Base-by-base conservation (phyloP, 345 rosid species). In the Hibiscus trionum region DNA sequence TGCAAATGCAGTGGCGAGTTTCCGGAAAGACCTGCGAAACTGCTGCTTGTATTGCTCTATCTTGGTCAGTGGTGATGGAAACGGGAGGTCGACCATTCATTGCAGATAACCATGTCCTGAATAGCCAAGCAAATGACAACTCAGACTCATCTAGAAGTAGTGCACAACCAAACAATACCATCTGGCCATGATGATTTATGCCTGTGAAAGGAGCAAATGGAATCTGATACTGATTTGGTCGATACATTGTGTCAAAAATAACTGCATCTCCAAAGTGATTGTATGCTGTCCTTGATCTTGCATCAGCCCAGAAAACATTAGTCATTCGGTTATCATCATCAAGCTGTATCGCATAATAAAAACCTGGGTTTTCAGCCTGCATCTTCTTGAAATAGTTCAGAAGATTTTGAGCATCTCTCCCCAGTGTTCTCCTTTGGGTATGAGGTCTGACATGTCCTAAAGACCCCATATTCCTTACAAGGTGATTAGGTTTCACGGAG, bases 161-260 rank as follows among this genome's bases (percentile, higher is more conserved):
- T 35, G 87, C 87, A 77, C 92, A 88, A 75, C 88, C 92, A 83
- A 88, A 86, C 80, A 88, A 73, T 44, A 88, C 79, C 80, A 83
- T 72, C 71, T 88, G 88, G 55, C 92, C 92, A 74, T 88, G 92
- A 80, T 86, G 84, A 75, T 88, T 88, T 47, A 86, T 49, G 9
- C 90, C 90, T 0, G 92, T 88, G 82, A 88, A 88, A 63, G 92
- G 90, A 72, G 90, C 88, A 72, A 88, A 84, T 12, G 92, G 92
- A 61, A 88, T 86, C 75, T 77, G 89, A 75, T 86, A 88, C 72
- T 88, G 92, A 79, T 88, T 86, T 55, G 90, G 88, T 71, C 90
- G 81, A 71, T 88, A 86, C 85, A 84, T 86, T 3, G 91, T 86
- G 78, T 88, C 92, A 75, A 86, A 88, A 67, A 73, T 74, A 66